Conservation (phyloP, 176 grass and related monocot species). For the Oryza meridionalis region DNA sequence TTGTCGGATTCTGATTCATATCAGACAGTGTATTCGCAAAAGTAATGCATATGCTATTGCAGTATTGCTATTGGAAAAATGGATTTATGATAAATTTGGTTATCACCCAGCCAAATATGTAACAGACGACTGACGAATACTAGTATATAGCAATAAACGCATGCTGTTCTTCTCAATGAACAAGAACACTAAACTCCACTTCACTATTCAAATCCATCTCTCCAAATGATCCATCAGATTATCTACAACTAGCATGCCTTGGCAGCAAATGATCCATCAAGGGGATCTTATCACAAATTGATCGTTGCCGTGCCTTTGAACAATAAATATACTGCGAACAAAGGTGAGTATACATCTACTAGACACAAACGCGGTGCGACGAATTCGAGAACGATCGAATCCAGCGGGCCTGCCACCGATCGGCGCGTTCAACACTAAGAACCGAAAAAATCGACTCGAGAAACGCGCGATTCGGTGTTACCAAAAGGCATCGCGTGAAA, state of each 20-base stretch:
- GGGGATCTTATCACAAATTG: not conserved
- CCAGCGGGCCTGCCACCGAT: not conserved
- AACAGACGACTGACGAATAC: not conserved
- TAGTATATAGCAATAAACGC: not conserved
- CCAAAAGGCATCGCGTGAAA: not conserved
- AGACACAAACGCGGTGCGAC: not conserved
- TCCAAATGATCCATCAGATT: not conserved
- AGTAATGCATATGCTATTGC: not conserved
- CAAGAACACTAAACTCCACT: not conserved
- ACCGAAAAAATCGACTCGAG: not conserved
- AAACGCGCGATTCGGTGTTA: not conserved
- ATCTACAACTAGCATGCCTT: not conserved
- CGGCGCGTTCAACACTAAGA: not conserved
- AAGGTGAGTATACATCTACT: not conserved
- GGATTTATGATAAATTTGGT: not conserved
- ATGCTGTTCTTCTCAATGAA: not conserved
- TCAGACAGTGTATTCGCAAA: not conserved
- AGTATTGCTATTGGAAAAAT: not conserved
- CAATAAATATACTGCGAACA: not conserved
- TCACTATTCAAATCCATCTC: not conserved
- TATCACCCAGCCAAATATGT: not conserved
- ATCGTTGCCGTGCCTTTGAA: not conserved
- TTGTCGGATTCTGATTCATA: not conserved
- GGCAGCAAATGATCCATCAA: not conserved
- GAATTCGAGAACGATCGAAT: not conserved